Conservation (phyloP, 768 basidiomycete species). For the Termitomyces sp. region DNA sequence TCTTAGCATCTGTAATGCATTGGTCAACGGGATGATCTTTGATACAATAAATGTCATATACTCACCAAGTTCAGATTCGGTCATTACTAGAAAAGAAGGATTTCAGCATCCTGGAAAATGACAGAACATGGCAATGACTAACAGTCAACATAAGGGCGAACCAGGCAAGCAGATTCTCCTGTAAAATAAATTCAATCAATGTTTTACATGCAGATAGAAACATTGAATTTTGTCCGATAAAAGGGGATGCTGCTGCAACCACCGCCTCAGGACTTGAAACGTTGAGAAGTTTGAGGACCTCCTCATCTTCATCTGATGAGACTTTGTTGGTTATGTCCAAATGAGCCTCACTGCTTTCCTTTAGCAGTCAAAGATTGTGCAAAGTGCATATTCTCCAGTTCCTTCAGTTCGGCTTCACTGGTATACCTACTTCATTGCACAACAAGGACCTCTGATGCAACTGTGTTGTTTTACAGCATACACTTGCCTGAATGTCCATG, state of each 20-base stretch:
- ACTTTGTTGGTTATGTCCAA: too few relatives aligned
- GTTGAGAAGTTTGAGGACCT: slow-evolving; percentile 88
- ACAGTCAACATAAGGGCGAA: slow-evolving; percentile 76
- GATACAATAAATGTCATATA: slow-evolving; percentile 3
- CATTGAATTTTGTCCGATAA: slow-evolving; percentile 74
- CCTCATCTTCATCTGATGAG: too few relatives aligned
- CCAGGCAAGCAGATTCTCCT: slow-evolving; percentile 80
- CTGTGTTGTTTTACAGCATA: too few relatives aligned
- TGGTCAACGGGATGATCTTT: background rate
- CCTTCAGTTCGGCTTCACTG: too few relatives aligned
- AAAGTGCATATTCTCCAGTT: too few relatives aligned
- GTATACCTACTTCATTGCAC: too few relatives aligned
- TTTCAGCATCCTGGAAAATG: background rate
- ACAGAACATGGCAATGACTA: slow-evolving; percentile 14
- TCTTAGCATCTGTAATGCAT: slow-evolving; percentile 52
- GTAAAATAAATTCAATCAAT: background rate
- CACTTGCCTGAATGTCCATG: too few relatives aligned
- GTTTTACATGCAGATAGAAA: background rate
- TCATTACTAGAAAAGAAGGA: slow-evolving; percentile 49
- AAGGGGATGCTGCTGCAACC: slow-evolving; percentile 90
- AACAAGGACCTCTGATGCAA: too few relatives aligned
- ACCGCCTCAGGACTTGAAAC: slow-evolving; percentile 95
- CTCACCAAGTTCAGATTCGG: slow-evolving; percentile 74
- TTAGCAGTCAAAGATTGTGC: too few relatives aligned
- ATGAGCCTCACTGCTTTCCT: too few relatives aligned